Conservation (phyloP, 2,329 filamentous ascomycete species). For the Phyllosticta ampelicida region DNA sequence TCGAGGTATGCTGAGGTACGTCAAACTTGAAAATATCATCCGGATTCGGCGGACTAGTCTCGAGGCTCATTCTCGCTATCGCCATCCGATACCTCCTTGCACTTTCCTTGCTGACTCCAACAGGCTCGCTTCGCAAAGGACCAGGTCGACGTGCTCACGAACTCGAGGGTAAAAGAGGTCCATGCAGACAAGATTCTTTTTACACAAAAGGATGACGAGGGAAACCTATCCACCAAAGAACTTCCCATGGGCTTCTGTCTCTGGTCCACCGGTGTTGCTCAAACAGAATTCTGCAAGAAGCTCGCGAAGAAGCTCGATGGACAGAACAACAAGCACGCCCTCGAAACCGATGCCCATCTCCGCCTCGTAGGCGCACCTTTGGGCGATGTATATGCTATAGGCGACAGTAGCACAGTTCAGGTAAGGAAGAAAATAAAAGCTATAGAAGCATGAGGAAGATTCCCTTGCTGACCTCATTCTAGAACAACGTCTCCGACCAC, state of each 20-base stretch:
- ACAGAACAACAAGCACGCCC: constrained; percentile 81
- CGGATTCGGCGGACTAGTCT: too few species aligned
- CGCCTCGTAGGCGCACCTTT: constrained; percentile 79
- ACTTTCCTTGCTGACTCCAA: neutral
- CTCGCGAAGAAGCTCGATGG: constrained; percentile 64
- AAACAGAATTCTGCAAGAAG: constrained; percentile 67
- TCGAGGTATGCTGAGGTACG: constrained; percentile 74
- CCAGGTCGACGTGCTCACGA: constrained; percentile 82
- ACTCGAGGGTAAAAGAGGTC: constrained; percentile 87
- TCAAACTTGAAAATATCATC: neutral
- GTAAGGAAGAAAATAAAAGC: neutral
- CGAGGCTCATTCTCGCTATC: neutral
- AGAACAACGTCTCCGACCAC: constrained; percentile 85
- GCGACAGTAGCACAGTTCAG: constrained; percentile 92
- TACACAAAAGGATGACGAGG: constrained; percentile 66
- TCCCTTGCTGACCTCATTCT: too few species aligned
- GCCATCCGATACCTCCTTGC: neutral
- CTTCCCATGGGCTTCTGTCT: constrained; percentile 92
- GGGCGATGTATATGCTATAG: constrained; percentile 92
- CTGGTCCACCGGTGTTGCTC: constrained; percentile 92
- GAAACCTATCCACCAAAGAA: constrained; percentile 73
- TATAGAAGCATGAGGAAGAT: too few species aligned
- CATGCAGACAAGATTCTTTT: constrained; percentile 75
- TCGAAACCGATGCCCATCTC: constrained; percentile 91
- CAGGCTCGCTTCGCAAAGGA: constrained; percentile 76